Conservation (phyloP, 257 asterid genomes). For the Solanum lycopersicoides region DNA sequence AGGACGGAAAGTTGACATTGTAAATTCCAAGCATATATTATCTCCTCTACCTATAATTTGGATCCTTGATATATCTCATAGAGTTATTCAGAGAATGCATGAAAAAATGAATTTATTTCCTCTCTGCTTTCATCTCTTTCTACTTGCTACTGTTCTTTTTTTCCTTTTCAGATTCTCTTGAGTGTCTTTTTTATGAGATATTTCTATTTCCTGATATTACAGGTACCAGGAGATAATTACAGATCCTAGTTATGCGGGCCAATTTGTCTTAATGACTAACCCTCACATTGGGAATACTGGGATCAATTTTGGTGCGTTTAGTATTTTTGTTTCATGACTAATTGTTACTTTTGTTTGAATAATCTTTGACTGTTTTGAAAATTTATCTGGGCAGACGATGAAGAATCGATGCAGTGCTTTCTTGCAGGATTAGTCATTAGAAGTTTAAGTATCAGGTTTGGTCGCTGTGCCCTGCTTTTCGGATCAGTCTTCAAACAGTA, state of each 20-base stretch:
- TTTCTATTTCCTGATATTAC: slow-evolving; percentile 5
- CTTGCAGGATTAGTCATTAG: slow-evolving; percentile 81
- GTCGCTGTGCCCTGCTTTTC: neutral
- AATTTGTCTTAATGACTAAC: slow-evolving; percentile 89
- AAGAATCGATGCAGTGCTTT: slow-evolving; percentile 85
- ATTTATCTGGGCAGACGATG: slow-evolving; percentile 49
- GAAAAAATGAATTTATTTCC: neutral
- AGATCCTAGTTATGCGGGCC: slow-evolving; percentile 98
- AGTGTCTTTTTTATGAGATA: neutral
- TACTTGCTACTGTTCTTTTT: neutral
- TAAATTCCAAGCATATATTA: neutral
- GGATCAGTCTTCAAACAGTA: neutral
- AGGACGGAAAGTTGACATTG: neutral
- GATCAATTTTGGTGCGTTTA: slow-evolving; percentile 66
- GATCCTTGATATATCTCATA: neutral
- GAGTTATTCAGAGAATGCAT: neutral
- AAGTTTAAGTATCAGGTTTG: slow-evolving; percentile 83
- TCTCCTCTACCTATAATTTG: neutral
- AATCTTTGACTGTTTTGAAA: neutral
- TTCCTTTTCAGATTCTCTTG: neutral
- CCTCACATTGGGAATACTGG: slow-evolving; percentile 98
- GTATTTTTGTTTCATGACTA: neutral
- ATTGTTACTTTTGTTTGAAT: neutral
- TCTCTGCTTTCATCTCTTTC: neutral
- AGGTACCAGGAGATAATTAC: slow-evolving; percentile 98